phyloP scores from a whole-genome alignment of 2,329 filamentous ascomycete genomes.

The Macrophomina pseudophaseolina region DNA sequence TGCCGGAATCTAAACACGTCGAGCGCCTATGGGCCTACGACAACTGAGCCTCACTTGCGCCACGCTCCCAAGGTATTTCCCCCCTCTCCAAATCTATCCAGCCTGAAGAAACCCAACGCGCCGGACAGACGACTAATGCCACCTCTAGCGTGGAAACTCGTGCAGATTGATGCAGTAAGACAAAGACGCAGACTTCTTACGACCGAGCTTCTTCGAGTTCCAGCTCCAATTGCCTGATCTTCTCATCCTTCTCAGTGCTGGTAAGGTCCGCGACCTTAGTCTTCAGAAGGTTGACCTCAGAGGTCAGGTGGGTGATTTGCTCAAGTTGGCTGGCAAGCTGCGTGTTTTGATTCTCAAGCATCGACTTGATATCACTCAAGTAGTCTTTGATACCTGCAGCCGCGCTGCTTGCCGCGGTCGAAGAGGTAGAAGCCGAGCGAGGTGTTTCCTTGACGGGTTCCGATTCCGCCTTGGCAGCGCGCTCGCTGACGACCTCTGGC shows the following conservation, averaged over 20 bases:
- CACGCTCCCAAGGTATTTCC: neutral
- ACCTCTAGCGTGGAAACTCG: neutral
- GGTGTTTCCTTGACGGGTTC: conserved; percentile 37
- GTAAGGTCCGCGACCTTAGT: conserved; percentile 64
- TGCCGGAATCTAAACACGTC: conserved; percentile 9
- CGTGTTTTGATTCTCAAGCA: conserved; percentile 77
- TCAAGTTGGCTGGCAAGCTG: conserved; percentile 78
- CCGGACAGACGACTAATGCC: conserved; percentile 8
- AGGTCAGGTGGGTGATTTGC: conserved; percentile 71
- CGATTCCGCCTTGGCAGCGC: conserved; percentile 51
- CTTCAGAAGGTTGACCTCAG: conserved; percentile 76
- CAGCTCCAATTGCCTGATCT: conserved; percentile 47
- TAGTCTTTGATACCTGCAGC: conserved; percentile 66
- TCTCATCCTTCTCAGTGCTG: conserved; percentile 47
- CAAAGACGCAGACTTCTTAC: neutral
- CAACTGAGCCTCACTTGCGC: neutral
- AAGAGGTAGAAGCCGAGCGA: conserved; percentile 38
- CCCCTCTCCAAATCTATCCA: conserved; percentile 5
- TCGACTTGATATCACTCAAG: conserved; percentile 75
- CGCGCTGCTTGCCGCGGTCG: conserved; percentile 49
- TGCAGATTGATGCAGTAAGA: neutral
- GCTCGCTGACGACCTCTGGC: neutral
- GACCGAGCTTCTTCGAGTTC: conserved; percentile 44
- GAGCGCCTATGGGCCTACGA: neutral
- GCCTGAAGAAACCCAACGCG: conserved; percentile 3